Evolutionary conservation across 1,284 basidiomycete genomes (phyloP).

Genomic region (Cryptococcus sp.): DNA sequence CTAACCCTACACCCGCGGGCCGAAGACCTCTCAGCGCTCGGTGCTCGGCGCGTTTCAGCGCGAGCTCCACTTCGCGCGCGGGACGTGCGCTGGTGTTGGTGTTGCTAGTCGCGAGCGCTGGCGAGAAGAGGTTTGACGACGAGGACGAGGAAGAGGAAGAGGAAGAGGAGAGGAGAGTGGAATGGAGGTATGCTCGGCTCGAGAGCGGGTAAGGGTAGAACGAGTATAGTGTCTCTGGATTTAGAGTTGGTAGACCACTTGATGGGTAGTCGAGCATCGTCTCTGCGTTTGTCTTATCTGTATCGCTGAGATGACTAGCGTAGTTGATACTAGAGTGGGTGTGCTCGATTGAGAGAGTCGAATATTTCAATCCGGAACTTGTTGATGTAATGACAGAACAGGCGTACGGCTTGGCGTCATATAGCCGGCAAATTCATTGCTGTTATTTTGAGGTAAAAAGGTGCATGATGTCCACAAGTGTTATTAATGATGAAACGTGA

Average conservation of each 20-base stretch:
- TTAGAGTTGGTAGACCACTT: slow-evolving; percentile 18
- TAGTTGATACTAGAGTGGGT: too few relatives aligned
- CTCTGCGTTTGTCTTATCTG: background rate
- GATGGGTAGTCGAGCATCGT: slow-evolving; percentile 14
- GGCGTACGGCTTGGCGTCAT: too few relatives aligned
- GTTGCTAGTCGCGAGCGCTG: background rate
- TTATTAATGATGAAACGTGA: too few relatives aligned
- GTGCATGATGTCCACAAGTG: too few relatives aligned
- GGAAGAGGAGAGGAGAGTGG: slow-evolving; percentile 7
- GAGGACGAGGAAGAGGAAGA: background rate
- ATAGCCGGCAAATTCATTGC: too few relatives aligned
- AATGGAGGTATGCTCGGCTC: slow-evolving; percentile 27
- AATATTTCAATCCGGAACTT: too few relatives aligned
- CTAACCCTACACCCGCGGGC: slow-evolving; percentile 34
- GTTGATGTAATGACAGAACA: too few relatives aligned
- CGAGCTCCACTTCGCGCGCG: background rate
- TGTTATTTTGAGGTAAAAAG: too few relatives aligned
- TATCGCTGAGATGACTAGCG: too few relatives aligned
- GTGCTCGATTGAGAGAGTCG: too few relatives aligned
- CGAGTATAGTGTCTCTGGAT: slow-evolving; percentile 26
- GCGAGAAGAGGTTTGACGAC: background rate
- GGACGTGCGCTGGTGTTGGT: background rate
- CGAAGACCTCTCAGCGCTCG: slow-evolving; percentile 36
- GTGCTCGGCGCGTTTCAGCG: slow-evolving; percentile 22
- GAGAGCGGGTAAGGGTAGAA: slow-evolving; percentile 39